phyloP scores from a whole-genome alignment of 2,329 filamentous ascomycete species.

The Cladosporium sp. region DNA sequence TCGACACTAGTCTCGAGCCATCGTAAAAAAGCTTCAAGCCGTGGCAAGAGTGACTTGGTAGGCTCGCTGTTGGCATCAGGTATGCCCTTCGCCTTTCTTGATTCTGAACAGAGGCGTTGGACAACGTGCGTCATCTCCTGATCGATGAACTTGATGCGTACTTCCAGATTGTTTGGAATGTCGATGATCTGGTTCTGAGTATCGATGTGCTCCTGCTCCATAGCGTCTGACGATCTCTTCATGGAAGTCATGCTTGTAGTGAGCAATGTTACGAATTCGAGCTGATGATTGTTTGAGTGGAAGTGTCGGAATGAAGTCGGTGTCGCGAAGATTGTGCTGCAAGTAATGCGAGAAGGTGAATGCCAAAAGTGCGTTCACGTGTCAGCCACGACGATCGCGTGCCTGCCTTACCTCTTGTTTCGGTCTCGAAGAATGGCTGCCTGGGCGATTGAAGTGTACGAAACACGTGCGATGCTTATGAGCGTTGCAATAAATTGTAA shows the following conservation, averaged over 20 bases:
- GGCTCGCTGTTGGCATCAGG: not conserved
- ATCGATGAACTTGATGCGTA: not conserved
- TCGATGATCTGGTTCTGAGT: not conserved
- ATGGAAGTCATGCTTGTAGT: not conserved
- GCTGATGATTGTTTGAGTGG: not conserved
- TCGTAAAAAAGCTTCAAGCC: constrained; percentile 24
- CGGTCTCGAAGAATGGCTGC: not conserved
- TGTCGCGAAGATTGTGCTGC: not conserved
- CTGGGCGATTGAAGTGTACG: not conserved
- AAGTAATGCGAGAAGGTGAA: not conserved
- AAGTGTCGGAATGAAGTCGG: not conserved
- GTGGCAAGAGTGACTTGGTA: constrained; percentile 1
- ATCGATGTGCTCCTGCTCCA: not conserved
- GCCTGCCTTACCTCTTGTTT: not conserved
- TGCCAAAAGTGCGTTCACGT: not conserved
- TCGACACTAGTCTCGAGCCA: constrained; percentile 24
- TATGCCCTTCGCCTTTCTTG: not conserved
- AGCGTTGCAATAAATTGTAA: not conserved
- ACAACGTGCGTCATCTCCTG: not conserved
- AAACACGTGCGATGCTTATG: not conserved
- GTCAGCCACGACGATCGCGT: not conserved
- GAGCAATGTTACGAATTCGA: not conserved
- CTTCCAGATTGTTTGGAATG: not conserved
- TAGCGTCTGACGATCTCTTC: not conserved
- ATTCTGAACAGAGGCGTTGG: not conserved